Evolutionary conservation across 2,329 filamentous ascomycete genomes (phyloP), one percentile per base, ranked within the genome.

Genomic region (Pseudocercospora musae): DNA sequence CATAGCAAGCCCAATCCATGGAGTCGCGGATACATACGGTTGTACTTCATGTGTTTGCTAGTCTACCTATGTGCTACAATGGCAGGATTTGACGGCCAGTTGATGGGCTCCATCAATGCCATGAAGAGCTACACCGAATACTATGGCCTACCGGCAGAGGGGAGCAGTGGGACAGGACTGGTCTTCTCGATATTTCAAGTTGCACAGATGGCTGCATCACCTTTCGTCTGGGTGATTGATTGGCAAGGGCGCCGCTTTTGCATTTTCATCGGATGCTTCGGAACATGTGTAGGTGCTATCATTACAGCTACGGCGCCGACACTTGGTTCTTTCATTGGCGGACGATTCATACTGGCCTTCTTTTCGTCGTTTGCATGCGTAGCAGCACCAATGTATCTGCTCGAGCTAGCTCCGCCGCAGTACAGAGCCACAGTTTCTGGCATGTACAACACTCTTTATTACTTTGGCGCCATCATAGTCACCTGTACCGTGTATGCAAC

Each of bases 91-190:
- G 78, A 80, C 46, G 74, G 76, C 29, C 77, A 76, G 0, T 67
- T 81, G 2, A 78, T 81, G 77, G 76, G 77, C 10, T 79, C 76
- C 9, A 77, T 81, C 50, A 81, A 81, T 65, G 77, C 76, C 11
- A 68, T 81, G 20, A 75, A 75, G 0, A 77, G 78, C 56, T 81
- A 78, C 58, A 78, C 74, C 1, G 55, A 68, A 4, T 80, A 80
- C 62, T 81, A 78, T 57, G 69, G 70, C 20, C 68, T 78, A 10
- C 68, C 76, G 11, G 62, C 64, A 57, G 68, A 13, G 78, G 78
- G 8, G 3, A 76, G 77, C 40, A 71, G 77, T 1, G 72, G 74
- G 15, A 81, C 79, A 0, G 79, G 79, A 11, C 74, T 81, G 13
- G 75, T 80, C 4, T 80, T 81, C 40, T 75, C 78, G 23, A 81